Evolutionary conservation across 495 filamentous ascomycete genomes (phyloP), one percentile per base, ranked within the genome.

Genomic region (Cetradonia linearis): DNA sequence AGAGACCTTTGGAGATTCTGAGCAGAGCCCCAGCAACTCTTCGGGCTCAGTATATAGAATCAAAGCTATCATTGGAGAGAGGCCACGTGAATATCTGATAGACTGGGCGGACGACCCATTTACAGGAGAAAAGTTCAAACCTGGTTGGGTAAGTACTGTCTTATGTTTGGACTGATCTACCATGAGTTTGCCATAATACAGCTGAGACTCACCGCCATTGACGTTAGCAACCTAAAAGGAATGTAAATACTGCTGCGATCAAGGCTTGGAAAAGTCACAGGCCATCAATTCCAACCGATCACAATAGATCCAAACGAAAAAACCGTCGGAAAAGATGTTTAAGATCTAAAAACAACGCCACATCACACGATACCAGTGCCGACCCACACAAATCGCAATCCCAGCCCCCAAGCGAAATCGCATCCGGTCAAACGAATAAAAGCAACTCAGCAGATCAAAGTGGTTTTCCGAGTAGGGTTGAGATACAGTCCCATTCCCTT

Each of bases 11-110:
- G 56, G 23, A 25, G 36, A 31, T n/a, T 44, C 42, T 16, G 40
- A 38, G n/a, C 13, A 31, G 10, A 61, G 58, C 33, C 56, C 38
- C 5, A 36, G 42, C 37, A 48, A 42, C n/a, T 49, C 56, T 49
- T 49, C 60, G 18, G 53, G 56, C 28, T 38, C 63, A 40, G 34
- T 60, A 6, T 59, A 62, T 34, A 56, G 50, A 33, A 73, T 75
- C 42, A 73, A 74, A 47, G 66, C 67, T 53, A 75, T 77, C 31
- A 65, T 76, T 42, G 69, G 68, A 60, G 73, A 77, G 65, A 70
- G 67, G 36, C 64, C 69, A 28, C 66, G 64, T 27, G 66, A 74
- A 44, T 77, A 76, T 63, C 63, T 74, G 23, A 72, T 77, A 52
- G 73, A 76, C 34, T 77, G 75, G 75, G 63, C 53, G 27, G 71